Evolutionary conservation across 2,329 filamentous ascomycete species (phyloP), one percentile per base, ranked within the genome.

Genomic region (Penicillium sp.): DNA sequence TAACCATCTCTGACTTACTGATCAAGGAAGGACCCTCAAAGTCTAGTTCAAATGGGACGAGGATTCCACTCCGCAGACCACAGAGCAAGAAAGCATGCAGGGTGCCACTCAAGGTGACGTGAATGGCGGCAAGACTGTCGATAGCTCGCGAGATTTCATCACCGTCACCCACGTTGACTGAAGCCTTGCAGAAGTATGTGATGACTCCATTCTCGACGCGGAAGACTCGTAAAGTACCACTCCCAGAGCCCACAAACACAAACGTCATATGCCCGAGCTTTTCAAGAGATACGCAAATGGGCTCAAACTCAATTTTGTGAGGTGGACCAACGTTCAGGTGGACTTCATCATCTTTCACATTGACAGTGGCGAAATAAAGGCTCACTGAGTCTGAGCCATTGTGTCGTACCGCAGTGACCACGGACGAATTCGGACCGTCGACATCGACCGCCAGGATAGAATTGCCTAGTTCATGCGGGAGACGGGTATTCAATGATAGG

Each of bases 1-100:
- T 5, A 34, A 4, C 8, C 7, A 16, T 18, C 31, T 56, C 57
- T 35, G 71, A 41, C 56, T 28, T 60, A 69, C 67, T 57, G n/a
- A 66, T 59, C 16, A 60, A 52, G 47, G 31, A 23, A 23, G 51
- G 44, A 5, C 43, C 40, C 36, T 44, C 44, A 24, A 54, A 53
- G 11, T 57, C 57, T 28, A 73, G 42, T 24, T 65, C 58, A 34
- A 72, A 62, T 11, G 66, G 62, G 14, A 74, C 56, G 35, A 76
- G 53, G 41, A 65, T 65, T 28, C 74, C 74, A 52, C 69, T 70
- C 29, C 74, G 69, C 38, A 76, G 62, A 9, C 74, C 74, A 52
- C 73, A 76, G 10, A 76, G 62, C 10, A 74, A 36, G 51, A 61
- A 54, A 24, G 54, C 55, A 10, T 49, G 42, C 16, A 48, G 45